Evolutionary conservation across 257 asterid species (phyloP), one percentile per base, ranked within the genome.

Genomic region (Nicotiana tomentosiformis): DNA sequence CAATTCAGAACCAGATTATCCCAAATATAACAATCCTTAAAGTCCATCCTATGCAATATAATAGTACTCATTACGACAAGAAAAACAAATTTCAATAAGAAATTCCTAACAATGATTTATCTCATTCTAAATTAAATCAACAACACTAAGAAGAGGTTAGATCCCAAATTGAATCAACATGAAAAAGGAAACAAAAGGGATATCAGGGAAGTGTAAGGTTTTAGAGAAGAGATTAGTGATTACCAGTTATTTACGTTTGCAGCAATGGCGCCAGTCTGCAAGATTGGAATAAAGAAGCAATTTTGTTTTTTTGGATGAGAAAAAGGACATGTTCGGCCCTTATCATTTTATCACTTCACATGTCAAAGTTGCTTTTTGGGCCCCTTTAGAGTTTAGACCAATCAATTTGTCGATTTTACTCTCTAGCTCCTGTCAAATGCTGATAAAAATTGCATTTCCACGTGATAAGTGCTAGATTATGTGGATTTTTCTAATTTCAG

Each of bases 291-390:
- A 68, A 72, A 66, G 77, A 61, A 30, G 18, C 77, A 37, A 39
- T n/a, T 62, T 23, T 26, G 66, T 83, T 77, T 5, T 11, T 58
- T 74, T 64, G 89, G 90, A 86, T 86, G 84, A 85, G 86, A 81
- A 83, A 62, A 37, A n/a, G 17, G 77, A 68, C 39, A 74, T 30
- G 78, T 68, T 62, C 18, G 77, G 67, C 57, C 26, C 66, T 16
- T 77, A 51, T 64, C 69, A 53, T 51, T 51, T 76, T 76, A 76
- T 76, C 80, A 16, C 26, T 80, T 84, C 83, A 78, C 81, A 74
- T 78, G 89, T 76, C 26, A 35, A 81, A 3, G 39, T 77, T 66
- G 12, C 51, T 1, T 17, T 74, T 49, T 26, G 7, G 80, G 46
- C 33, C 64, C 56, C 17, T 1, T 46, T 53, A 12, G 4, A 2